Base-by-base conservation (phyloP, 805 yeast species). In the Candida hispaniensis region DNA sequence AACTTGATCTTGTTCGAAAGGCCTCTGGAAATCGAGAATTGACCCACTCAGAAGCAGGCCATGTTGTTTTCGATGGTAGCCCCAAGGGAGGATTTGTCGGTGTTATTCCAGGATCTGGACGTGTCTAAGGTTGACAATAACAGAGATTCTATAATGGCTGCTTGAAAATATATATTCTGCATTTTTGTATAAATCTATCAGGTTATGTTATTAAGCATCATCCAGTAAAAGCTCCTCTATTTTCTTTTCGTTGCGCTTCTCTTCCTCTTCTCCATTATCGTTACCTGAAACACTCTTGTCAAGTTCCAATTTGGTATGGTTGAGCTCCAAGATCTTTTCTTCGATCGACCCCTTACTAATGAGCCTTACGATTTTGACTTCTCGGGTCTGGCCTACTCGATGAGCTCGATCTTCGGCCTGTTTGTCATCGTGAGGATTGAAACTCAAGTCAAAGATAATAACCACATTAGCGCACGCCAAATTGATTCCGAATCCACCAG, bases 391-490 rank as follows among this genome's bases (percentile, higher is more conserved):
- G 1, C 98, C 98, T 15, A 91, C 95, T 57, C 99, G 71, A 56
- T 91, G 99, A 0, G 97, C 94, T 52, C 99, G 72, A 56, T 91
- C 99, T 54, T 93, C 97, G 2, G 99, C 99, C 60, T 91, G 99
- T 52, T 79, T 79, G 52, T 91, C 99, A 55, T 91, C 98, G 56
- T 91, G 98, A 0, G 99, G 99, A 52, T 91, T 91, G 62, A 91
- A 91, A 33, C 93, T 77, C 54, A 85, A 88, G 54, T 91, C 99
- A 52, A 76, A 86, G 18, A 91, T 80, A 35, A 91, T 67, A 2
- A 91, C 98, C 42, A 77, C 73, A 52, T 83, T 88, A 6, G 99
- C 97, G 51, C 94, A 91, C 1, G 93, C 91, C 48, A 91, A 67
- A 51, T 91, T 91, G 58, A 91, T 91, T 40, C 99, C 99, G 59